Conservation (phyloP, 805 yeast species). For the Pichia sporocuriosa region DNA sequence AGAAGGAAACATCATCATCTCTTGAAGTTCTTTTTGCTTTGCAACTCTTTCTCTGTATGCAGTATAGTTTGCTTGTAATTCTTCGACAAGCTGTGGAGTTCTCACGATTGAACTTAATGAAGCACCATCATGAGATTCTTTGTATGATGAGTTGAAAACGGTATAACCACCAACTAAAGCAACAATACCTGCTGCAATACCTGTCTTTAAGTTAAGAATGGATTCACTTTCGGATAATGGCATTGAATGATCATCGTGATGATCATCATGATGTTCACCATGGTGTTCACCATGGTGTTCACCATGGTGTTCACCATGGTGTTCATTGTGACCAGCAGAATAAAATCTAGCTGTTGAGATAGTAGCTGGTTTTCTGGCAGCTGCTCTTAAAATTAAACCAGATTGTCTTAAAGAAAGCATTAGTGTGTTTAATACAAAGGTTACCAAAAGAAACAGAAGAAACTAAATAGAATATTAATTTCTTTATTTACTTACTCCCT, state of each 20-base stretch:
- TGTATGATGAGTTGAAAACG: constrained; percentile 43
- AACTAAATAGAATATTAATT: no score
- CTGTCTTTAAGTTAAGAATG: constrained; percentile 23
- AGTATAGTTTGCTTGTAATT: constrained; percentile 18
- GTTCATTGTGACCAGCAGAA: constrained; percentile 13
- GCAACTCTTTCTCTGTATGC: constrained; percentile 22
- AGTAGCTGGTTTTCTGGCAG: background rate
- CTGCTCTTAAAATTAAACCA: background rate
- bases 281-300: constrained; percentile 11
- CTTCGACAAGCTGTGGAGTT: constrained; percentile 15
- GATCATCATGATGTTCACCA: constrained; percentile 15
- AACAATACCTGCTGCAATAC: constrained; percentile 17
- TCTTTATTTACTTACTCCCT: no score
- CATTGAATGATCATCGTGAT: constrained; percentile 16
- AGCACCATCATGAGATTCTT: constrained; percentile 35
- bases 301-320: constrained; percentile 5
- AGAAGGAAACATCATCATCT: constrained; percentile 17
- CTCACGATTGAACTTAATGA: constrained; percentile 19
- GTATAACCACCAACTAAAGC: constrained; percentile 36
- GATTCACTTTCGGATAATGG: constrained; percentile 25
- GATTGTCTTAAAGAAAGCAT: constrained; percentile 1
- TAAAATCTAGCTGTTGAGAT: constrained; percentile 2
- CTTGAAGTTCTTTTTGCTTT: constrained; percentile 16
- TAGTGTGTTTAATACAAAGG: no score
- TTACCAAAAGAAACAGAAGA: no score